A percentile compares a stretch with the other conserved stretches of the same genome.
These are phyloP conservation scores for Noccaea bulbosa DNA, from an alignment of 345 rosid genomes.

Conservation along the genomic window DNA sequence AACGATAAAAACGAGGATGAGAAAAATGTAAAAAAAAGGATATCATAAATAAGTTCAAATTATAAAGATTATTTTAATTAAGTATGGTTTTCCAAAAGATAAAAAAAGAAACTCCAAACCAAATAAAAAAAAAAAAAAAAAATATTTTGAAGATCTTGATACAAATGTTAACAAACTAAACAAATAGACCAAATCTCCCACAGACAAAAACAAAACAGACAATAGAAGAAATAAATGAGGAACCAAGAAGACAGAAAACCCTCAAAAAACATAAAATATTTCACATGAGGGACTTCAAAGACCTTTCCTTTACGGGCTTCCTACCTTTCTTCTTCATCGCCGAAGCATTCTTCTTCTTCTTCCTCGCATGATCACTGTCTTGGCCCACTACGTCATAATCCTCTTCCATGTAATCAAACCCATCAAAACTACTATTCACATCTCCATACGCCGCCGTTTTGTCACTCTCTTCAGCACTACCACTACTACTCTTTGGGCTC, in stretches of 20 bases:
- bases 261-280: neutral
- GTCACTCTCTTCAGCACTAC: conserved; percentile 32
- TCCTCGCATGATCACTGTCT: conserved; percentile 26
- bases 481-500: conserved; percentile 34
- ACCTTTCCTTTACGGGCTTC: conserved; percentile 85
- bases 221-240: neutral
- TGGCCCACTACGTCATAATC: conserved; percentile 47
- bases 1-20: too few relatives aligned
- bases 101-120: neutral
- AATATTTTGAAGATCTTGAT: neutral
- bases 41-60: too few relatives aligned
- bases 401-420: conserved; percentile 48
- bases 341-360: conserved; percentile 28
- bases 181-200: neutral
- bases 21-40: too few relatives aligned
- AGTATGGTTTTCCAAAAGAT: neutral
- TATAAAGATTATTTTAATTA: too few relatives aligned
- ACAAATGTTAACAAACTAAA: conserved; percentile 19
- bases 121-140: neutral
- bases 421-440: conserved; percentile 30
- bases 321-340: conserved; percentile 58
- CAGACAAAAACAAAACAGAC: neutral
- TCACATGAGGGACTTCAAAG: conserved; percentile 93
- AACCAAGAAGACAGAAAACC: conserved; percentile 26
- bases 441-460: conserved; percentile 32